Conservation (phyloP, 2,329 filamentous ascomycete genomes). For the Aspergillus bombycis region DNA sequence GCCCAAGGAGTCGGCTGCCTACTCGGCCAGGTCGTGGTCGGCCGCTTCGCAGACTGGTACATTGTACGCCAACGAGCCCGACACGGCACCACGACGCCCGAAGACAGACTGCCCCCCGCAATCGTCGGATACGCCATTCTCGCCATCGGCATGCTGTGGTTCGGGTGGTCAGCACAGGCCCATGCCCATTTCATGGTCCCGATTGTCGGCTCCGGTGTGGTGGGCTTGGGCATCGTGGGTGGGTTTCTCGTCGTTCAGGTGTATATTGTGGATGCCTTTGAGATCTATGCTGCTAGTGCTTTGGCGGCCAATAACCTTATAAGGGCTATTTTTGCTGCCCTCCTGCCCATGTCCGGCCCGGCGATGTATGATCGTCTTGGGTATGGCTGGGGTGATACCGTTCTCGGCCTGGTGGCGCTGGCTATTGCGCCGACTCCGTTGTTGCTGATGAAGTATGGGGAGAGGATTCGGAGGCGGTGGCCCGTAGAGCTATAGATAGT, state of each 20-base stretch:
- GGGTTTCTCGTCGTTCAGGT: conserved; percentile 12
- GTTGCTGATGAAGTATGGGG: conserved; percentile 23
- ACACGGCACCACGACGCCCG: conserved; percentile 6
- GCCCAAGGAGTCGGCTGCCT: conserved; percentile 55
- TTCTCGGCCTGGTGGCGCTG: conserved; percentile 22
- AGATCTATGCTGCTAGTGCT: conserved; percentile 18
- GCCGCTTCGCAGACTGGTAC: conserved; percentile 11
- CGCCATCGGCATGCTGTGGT: conserved; percentile 13
- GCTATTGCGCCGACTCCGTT: conserved; percentile 35
- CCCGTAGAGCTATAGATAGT: background rate
- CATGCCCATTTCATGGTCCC: conserved; percentile 26
- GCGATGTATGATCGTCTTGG: conserved; percentile 42
- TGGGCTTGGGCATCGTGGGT: conserved; percentile 26
- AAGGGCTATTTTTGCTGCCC: conserved; percentile 42
- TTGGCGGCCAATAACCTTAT: conserved; percentile 20
- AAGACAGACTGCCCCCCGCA: conserved; percentile 9
- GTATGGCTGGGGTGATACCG: conserved; percentile 46
- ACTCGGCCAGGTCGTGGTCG: conserved; percentile 4
- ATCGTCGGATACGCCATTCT: conserved; percentile 2
- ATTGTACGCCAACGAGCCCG: background rate
- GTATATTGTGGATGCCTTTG: conserved; percentile 22
- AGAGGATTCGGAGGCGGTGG: background rate
- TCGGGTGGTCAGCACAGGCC: conserved; percentile 27
- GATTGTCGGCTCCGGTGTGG: conserved; percentile 25
- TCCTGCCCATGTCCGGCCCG: conserved; percentile 44